These are phyloP conservation scores for Suillus tomentosus DNA, from an alignment of 768 basidiomycete genomes.

Conservation along the genomic window DNA sequence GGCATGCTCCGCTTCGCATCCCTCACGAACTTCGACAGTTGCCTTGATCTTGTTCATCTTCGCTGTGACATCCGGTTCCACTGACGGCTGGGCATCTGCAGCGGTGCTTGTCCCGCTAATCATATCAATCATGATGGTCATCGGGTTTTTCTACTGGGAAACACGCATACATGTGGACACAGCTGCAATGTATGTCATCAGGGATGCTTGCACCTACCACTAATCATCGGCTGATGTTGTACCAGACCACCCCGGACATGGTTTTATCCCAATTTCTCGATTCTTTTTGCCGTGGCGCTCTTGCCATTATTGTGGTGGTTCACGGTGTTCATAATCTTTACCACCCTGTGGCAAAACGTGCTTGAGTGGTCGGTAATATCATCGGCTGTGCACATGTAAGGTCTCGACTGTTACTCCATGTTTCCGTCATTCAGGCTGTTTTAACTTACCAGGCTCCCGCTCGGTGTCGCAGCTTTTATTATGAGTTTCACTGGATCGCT, in stretches of 20 bases:
- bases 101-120: constrained; percentile 48
- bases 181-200: constrained; percentile 43
- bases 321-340: constrained; percentile 35
- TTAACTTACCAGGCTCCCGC: constrained; percentile 36
- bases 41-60: constrained; percentile 40
- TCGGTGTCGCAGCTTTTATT: constrained; percentile 41
- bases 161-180: constrained; percentile 37
- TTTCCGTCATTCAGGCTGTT: constrained; percentile 12
- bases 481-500: constrained; percentile 43
- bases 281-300: constrained; percentile 41
- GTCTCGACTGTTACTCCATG: background rate
- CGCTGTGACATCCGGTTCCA: constrained; percentile 48
- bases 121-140: constrained; percentile 42
- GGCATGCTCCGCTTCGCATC: background rate
- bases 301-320: constrained; percentile 47
- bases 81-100: constrained; percentile 49
- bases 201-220: background rate
- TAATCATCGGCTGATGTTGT: background rate
- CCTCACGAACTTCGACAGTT: constrained; percentile 14
- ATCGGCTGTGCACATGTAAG: constrained; percentile 42
- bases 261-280: constrained; percentile 43
- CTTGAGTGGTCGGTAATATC: constrained; percentile 45
- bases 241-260: constrained; percentile 44
- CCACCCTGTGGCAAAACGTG: constrained; percentile 42
- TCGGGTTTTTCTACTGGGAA: constrained; percentile 56